phyloP scores from a whole-genome alignment of 352 stramenopile species.

The Globisporangium perplexum region DNA sequence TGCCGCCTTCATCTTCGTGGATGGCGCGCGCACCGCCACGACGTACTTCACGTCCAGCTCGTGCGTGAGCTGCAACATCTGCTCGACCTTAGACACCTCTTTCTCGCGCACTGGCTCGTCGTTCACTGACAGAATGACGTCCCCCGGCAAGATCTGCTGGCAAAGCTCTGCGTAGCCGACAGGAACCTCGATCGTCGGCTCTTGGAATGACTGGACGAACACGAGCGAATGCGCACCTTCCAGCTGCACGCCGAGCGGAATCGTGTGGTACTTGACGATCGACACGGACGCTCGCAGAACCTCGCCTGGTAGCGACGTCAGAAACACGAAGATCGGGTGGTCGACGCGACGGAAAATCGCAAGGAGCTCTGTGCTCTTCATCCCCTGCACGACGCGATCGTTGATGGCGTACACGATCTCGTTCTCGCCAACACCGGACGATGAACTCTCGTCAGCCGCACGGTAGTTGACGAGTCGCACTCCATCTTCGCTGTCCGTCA shows the following conservation, averaged over 20 bases:
- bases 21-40: constrained; percentile 34
- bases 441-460: not conserved
- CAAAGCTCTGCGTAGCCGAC: constrained; percentile 48
- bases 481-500: constrained; percentile 11
- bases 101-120: constrained; percentile 19
- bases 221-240: constrained; percentile 27
- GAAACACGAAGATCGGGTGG: constrained; percentile 34
- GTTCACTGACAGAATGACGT: constrained; percentile 59
- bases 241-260: constrained; percentile 37
- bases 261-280: constrained; percentile 44
- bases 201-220: constrained; percentile 39
- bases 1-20: constrained; percentile 29
- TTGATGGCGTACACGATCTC: constrained; percentile 48
- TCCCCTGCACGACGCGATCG: constrained; percentile 40
- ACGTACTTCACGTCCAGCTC: constrained; percentile 22
- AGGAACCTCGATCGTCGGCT: constrained; percentile 14
- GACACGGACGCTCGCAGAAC: constrained; percentile 55
- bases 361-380: constrained; percentile 28
- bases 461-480: constrained; percentile 7
- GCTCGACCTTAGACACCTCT: constrained; percentile 30
- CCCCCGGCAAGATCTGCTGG: constrained; percentile 58
- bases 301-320: constrained; percentile 37
- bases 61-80: constrained; percentile 23
- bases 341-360: constrained; percentile 28
- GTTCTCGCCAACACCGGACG: not conserved